Percentiles rank a stretch among this genome's conserved stretches.
Evolutionary conservation across 768 basidiomycete genomes (phyloP).

Genomic region (Lactarius indigo): DNA sequence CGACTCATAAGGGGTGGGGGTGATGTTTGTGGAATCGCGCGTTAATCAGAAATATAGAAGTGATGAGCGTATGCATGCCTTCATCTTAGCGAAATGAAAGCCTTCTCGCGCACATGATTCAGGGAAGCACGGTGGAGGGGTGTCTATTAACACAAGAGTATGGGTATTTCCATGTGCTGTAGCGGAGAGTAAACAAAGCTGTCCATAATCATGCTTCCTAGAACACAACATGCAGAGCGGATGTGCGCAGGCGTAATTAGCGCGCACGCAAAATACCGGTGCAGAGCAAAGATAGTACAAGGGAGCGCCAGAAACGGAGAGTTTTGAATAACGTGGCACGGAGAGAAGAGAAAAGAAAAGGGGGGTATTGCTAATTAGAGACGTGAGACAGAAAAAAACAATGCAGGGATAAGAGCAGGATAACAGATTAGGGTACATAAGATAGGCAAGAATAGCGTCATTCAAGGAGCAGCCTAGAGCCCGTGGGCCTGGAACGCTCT

Average conservation of each 20-base stretch:
- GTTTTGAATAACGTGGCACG: conserved; percentile 23
- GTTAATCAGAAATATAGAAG: conserved; percentile 15
- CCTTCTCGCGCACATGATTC: conserved; percentile 14
- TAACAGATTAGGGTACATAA: conserved; percentile 25
- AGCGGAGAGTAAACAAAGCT: conserved; percentile 17
- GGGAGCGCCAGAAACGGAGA: conserved; percentile 17
- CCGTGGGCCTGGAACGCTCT: conserved; percentile 19
- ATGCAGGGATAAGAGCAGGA: conserved; percentile 18
- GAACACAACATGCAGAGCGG: conserved; percentile 23
- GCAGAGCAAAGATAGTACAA: conserved; percentile 23
- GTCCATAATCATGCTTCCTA: conserved; percentile 27
- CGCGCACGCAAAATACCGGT: conserved; percentile 20
- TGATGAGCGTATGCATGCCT: neutral
- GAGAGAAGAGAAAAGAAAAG: conserved; percentile 17
- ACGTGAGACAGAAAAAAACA: conserved; percentile 15
- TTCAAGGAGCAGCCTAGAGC: conserved; percentile 16
- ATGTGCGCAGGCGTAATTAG: conserved; percentile 16
- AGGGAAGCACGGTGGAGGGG: conserved; percentile 15
- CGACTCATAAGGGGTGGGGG: neutral
- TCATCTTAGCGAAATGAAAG: conserved; percentile 4
- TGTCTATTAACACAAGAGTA: conserved; percentile 19
- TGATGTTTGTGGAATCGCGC: neutral
- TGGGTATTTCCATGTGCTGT: conserved; percentile 25
- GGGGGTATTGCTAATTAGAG: conserved; percentile 22
- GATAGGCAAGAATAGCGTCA: conserved; percentile 28